phyloP scores from a whole-genome alignment of 2,329 filamentous ascomycete species.

The Apiospora phragmitis region DNA sequence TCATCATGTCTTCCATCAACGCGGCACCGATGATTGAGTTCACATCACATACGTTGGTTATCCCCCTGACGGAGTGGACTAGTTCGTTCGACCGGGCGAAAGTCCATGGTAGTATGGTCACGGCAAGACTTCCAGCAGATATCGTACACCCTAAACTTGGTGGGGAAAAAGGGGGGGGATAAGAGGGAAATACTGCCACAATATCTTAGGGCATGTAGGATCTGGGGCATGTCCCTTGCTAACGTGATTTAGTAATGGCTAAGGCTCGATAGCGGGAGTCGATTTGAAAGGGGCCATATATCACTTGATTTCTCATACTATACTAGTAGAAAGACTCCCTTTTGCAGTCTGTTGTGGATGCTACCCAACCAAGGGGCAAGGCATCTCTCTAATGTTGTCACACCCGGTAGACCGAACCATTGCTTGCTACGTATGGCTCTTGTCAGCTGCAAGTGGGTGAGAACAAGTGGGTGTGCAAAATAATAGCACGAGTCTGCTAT shows the following conservation, averaged over 20 bases:
- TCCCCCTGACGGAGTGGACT: neutral
- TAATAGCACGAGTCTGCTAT: too few species aligned
- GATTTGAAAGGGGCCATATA: neutral
- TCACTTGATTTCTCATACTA: neutral
- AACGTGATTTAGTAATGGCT: too few species aligned
- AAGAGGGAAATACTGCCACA: neutral
- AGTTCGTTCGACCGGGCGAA: neutral
- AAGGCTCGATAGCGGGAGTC: too few species aligned
- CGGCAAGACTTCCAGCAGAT: neutral
- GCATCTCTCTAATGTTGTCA: neutral
- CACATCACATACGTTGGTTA: neutral
- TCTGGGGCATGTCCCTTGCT: too few species aligned
- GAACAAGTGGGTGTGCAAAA: too few species aligned
- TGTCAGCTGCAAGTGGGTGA: neutral
- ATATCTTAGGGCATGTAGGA: neutral
- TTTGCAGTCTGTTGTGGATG: neutral
- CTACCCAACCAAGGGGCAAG: neutral
- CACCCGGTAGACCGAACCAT: neutral
- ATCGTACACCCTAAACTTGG: neutral
- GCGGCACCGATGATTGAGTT: neutral
- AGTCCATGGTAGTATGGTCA: neutral
- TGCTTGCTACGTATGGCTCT: neutral
- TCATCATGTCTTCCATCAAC: neutral
- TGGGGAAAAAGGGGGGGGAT: neutral
- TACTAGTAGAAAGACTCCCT: neutral